Evolutionary conservation across 768 basidiomycete species (phyloP).

Genomic region (Lanmaoa pseudosensibilis): DNA sequence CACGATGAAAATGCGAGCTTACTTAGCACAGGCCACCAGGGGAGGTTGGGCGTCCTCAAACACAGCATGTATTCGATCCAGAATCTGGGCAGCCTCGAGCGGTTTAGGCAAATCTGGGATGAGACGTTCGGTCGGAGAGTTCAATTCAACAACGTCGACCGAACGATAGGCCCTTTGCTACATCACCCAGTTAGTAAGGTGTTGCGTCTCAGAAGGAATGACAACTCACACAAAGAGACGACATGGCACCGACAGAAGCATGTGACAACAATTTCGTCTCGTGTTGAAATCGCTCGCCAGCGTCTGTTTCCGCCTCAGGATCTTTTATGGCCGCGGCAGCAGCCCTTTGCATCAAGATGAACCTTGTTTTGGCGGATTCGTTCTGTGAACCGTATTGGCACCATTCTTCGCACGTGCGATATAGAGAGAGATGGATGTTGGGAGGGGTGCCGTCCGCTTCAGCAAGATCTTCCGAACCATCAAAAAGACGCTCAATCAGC

Average conservation of each 20-base stretch:
- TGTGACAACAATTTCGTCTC: slow-evolving; percentile 74
- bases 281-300: slow-evolving; percentile 59
- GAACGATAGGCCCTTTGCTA: slow-evolving; percentile 82
- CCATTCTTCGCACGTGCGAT: slow-evolving; percentile 91
- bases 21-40: slow-evolving; percentile 64
- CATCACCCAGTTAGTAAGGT: neutral
- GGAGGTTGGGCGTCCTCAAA: slow-evolving; percentile 56
- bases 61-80: slow-evolving; percentile 71
- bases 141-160: slow-evolving; percentile 49
- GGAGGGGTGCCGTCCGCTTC: slow-evolving; percentile 73
- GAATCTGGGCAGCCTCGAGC: slow-evolving; percentile 48
- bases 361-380: slow-evolving; percentile 68
- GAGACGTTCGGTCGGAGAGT: slow-evolving; percentile 63
- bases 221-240: slow-evolving; percentile 79
- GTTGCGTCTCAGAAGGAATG: neutral
- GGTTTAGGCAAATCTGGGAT: slow-evolving; percentile 52
- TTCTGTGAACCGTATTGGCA: slow-evolving; percentile 80
- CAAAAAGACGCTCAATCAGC: slow-evolving; percentile 82
- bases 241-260: slow-evolving; percentile 83
- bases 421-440: slow-evolving; percentile 75
- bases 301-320: slow-evolving; percentile 50
- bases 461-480: slow-evolving; percentile 65
- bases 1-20: slow-evolving; percentile 31
- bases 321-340: slow-evolving; percentile 56
- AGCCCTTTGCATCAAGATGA: slow-evolving; percentile 69